Base-by-base conservation (phyloP, 148 eudicot genomes). In the Diospyros kaki region DNA sequence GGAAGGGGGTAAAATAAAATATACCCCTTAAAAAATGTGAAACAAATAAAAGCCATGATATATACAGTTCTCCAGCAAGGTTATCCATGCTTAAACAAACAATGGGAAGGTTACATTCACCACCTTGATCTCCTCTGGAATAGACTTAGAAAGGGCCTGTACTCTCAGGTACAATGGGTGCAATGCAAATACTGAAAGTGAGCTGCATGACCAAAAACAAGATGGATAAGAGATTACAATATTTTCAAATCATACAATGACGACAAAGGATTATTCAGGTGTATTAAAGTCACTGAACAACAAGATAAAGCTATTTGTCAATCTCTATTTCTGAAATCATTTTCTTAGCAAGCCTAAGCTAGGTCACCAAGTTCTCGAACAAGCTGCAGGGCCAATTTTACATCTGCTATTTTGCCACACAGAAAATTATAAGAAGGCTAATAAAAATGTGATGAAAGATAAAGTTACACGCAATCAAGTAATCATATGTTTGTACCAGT, bases 111-210 rank as follows among this genome's bases (percentile, higher is more conserved):
- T 60, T 58, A 69, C 3, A 18, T 38, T 9, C 68, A 63, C 54
- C 66, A 94, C 98, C 93, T 85, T 87, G 75, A 92, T 86, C 74
- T 92, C 97, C 72, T 85, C 87, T 45, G 98, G 87, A 69, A 94
- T 89, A 71, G 80, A 79, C 68, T 84, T 77, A 63, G 98, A 90
- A 79, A 94, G 91, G 66, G 89, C 91, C 80, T 90, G 87, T 67
- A 94, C 87, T 80, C 97, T 83, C 81, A 94, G 84, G 81, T 94
- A 94, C 81, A 94, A 83, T 59, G 98, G 98, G 77, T 94, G 98
- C 88, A 94, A 75, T 58, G 98, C 98, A 88, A 87, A 94, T 58
- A 94, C 98, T 45, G 98, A 94, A 13, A 94, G 91, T 73, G 98
- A 94, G 84, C 98, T 94, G 95, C 87, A 87, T 77, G 56, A 70